A percentile compares a stretch with the other conserved stretches of the same genome.
phyloP scores from a whole-genome alignment of 139 green algal genomes.

The Eudorina sp. region DNA sequence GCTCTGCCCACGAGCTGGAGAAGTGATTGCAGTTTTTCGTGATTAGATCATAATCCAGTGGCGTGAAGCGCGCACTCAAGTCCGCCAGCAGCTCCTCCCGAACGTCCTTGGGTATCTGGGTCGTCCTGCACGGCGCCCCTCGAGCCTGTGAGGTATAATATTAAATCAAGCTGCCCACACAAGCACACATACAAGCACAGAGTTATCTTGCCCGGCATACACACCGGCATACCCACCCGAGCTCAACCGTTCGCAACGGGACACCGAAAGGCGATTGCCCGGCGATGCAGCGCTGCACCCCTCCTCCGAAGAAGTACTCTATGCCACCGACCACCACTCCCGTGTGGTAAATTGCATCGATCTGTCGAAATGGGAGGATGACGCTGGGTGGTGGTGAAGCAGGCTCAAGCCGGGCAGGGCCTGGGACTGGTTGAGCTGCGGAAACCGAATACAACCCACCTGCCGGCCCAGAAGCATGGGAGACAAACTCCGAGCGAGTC shows the following conservation, averaged over 20 bases:
- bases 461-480: constrained; percentile 76
- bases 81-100: constrained; percentile 55
- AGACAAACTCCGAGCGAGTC: constrained; percentile 75
- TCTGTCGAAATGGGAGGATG: too few species aligned
- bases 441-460: constrained; percentile 41
- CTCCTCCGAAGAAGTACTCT: constrained; percentile 72
- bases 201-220: too few species aligned
- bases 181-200: too few species aligned
- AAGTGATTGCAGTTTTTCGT: constrained; percentile 91
- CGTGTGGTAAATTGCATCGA: constrained; percentile 84
- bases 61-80: constrained; percentile 34
- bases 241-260: constrained; percentile 63
- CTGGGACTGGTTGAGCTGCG: too few species aligned
- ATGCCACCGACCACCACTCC: constrained; percentile 67
- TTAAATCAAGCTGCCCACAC: too few species aligned
- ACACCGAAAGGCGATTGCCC: constrained; percentile 73
- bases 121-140: constrained; percentile 20
- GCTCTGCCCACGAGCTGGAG: constrained; percentile 67
- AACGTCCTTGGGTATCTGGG: constrained; percentile 35
- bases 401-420: too few species aligned
- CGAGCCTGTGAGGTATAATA: too few species aligned
- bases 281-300: constrained; percentile 67
- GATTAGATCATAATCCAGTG: constrained; percentile 76
- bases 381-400: too few species aligned
- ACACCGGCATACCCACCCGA: too few species aligned